These are phyloP conservation scores for Globisporangium canariense DNA, from an alignment of 352 stramenopile species.

Conservation along the genomic window DNA sequence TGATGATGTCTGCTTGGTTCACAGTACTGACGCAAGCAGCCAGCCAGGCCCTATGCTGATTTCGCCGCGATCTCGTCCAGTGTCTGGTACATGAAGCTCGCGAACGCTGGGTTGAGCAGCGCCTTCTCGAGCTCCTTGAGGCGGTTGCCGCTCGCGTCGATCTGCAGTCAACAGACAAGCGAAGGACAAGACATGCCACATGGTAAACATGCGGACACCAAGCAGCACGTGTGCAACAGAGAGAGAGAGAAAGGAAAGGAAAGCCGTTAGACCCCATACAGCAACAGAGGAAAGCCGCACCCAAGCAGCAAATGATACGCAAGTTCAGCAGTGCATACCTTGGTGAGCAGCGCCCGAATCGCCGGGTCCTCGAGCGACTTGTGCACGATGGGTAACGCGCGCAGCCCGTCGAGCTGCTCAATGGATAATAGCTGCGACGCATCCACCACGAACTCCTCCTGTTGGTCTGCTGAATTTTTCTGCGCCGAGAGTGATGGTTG, in stretches of 20 bases:
- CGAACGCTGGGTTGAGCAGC: slow-evolving; percentile 62
- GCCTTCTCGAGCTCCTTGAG: slow-evolving; percentile 79
- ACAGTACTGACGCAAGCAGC: too few relatives aligned
- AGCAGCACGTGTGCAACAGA: background rate
- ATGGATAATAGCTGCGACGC: slow-evolving; percentile 38
- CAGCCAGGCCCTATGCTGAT: background rate
- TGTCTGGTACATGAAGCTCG: slow-evolving; percentile 74
- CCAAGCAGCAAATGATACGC: slow-evolving; percentile 1
- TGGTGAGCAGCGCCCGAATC: slow-evolving; percentile 40
- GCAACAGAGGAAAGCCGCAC: slow-evolving; percentile 6
- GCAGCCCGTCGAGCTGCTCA: slow-evolving; percentile 48
- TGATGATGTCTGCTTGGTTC: too few relatives aligned
- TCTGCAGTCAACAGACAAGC: slow-evolving; percentile 28
- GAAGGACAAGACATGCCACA: background rate
- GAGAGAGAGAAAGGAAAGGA: background rate
- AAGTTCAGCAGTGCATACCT: slow-evolving; percentile 31
- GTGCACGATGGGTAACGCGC: slow-evolving; percentile 29
- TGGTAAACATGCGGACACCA: background rate
- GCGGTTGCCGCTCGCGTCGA: slow-evolving; percentile 57
- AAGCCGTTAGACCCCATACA: background rate
- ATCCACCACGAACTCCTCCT: slow-evolving; percentile 30
- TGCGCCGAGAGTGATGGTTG: slow-evolving; percentile 6
- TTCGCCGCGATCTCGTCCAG: slow-evolving; percentile 47
- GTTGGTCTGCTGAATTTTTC: slow-evolving; percentile 9
- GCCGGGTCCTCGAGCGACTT: slow-evolving; percentile 45